Evolutionary conservation across 2,329 filamentous ascomycete genomes (phyloP), one percentile per base, ranked within the genome.

Genomic region (Hypomyces rosellus): DNA sequence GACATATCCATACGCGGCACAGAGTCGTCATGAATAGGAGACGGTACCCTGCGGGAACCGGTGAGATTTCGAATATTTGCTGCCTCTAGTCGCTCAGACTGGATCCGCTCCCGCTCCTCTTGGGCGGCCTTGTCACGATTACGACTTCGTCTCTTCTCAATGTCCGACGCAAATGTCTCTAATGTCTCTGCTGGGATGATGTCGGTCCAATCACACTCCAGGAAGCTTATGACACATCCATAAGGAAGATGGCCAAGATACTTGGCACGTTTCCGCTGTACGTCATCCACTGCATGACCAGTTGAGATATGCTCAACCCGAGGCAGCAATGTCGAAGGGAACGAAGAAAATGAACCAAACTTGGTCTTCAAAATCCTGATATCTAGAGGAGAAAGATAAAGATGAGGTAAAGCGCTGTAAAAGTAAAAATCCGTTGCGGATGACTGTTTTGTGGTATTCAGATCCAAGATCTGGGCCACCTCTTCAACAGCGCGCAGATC

Each of bases 151-250:
- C 91, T 78, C 50, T 81, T 78, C 56, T 88, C 86, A 48, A 93
- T 86, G 53, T 96, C 89, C 0, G 75, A 70, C n/a, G 77, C 74
- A 67, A 96, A 96, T 1, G 78, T 77, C 37, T 82, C 82, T n/a
- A 96, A 73, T 3, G 88, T 78, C 46, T 88, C 85, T 1, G 83
- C 76, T 3, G 83, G 78, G 5, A 96, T 88, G 36, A 93, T 88
- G 57, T 95, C 90, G 3, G 88, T 90, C 91, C 91, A 96, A 65
- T 96, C 90, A 63, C 91, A 96, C 69, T 96, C 91, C 1, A 96
- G 69, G 61, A 96, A 96, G 57, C 79, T 89, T 39, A 96, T 88
- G 57, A 95, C 86, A 65, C 90, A 96, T n/a, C 91, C 91, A 46
- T 87, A 84, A 0, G 91, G 91, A 5, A 96, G 76, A 66, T 96